phyloP scores from a whole-genome alignment of 768 basidiomycete genomes.

The Thelephora ganbajun region DNA sequence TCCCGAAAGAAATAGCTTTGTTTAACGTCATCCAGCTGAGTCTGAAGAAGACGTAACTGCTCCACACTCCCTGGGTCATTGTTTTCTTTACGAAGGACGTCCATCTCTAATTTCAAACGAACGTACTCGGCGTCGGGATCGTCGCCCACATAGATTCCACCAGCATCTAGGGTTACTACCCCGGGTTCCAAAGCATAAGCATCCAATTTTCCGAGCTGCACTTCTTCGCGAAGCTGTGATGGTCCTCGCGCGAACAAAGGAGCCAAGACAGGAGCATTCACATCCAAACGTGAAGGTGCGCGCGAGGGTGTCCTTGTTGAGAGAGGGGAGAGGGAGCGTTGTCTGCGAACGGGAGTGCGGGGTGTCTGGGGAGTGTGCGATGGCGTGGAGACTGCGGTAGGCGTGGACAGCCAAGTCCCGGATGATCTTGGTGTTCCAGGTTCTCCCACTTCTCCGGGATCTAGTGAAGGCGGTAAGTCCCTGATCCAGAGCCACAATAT shows the following conservation, averaged over 20 bases:
- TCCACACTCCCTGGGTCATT: conserved; percentile 14
- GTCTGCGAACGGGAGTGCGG: not conserved
- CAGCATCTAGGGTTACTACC: not conserved
- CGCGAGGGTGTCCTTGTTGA: not conserved
- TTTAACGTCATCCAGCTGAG: conserved; percentile 31
- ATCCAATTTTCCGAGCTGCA: not conserved
- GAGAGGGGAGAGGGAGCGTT: not conserved
- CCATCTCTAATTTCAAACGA: conserved; percentile 42
- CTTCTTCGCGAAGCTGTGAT: not conserved
- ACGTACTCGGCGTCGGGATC: conserved; percentile 53
- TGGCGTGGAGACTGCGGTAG: not conserved
- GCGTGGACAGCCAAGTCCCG: conserved; percentile 2
- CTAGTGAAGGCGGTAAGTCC: not conserved
- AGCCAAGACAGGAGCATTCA: conserved; percentile 18
- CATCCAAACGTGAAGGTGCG: not conserved
- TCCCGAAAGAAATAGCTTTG: conserved; percentile 61
- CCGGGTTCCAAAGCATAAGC: not conserved
- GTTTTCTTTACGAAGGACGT: conserved; percentile 26
- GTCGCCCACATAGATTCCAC: conserved; percentile 8
- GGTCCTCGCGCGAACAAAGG: conserved; percentile 12
- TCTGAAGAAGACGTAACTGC: conserved; percentile 23
- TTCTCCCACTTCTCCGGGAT: not conserved
- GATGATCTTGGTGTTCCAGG: conserved; percentile 4
- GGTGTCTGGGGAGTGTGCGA: conserved; percentile 1
- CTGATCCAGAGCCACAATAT: not conserved